Evolutionary conservation across 2,329 filamentous ascomycete species (phyloP), one percentile per base, ranked within the genome.

Genomic region (Penicillium olsonii): DNA sequence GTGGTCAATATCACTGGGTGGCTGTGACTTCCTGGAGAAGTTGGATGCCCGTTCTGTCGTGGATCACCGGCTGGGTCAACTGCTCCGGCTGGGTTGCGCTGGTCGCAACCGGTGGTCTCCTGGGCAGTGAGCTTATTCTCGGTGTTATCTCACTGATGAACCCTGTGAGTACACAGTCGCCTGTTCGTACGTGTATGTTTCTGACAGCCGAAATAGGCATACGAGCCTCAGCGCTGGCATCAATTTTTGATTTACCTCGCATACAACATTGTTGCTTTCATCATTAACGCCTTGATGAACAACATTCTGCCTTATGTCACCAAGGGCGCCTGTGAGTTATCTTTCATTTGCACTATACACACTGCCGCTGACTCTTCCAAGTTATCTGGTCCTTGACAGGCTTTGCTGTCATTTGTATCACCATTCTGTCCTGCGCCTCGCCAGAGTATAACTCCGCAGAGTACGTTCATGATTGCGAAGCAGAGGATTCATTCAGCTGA

Each of bases 1-100:
- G 80, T 55, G 84, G 81, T 12, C 80, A 86, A 67, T 89, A 90
- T 56, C 84, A 89, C 64, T 89, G 86, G 87, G 87, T 85, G 2
- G 84, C 86, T 46, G 75, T 57, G 37, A 57, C 69, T 54, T 78
- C 80, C 26, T 85, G 83, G 75, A 76, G 78, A 50, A 71, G 69
- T 47, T 86, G 78, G 76, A 80, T 82, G 15, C 81, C 83, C 0
- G 73, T 83, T 24, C 77, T 88, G 10, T 85, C 84, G 39, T 90
- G 85, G 75, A 80, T 84, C 39, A 88, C 85, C 0, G 87, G 87
- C 22, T 90, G 86, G 85, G 57, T 68, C 19, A 71, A 87, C 85
- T 80, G 84, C 31, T 83, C 83, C n/a, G 86, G 85, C 14, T 89
- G 86, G 84, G 84, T 74, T 60, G 82, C 83, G 9, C 69, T 90